A percentile compares a stretch with the other conserved stretches of the same genome.
phyloP scores from a whole-genome alignment of 495 filamentous ascomycete genomes.

The Penicillium chermesinum region DNA sequence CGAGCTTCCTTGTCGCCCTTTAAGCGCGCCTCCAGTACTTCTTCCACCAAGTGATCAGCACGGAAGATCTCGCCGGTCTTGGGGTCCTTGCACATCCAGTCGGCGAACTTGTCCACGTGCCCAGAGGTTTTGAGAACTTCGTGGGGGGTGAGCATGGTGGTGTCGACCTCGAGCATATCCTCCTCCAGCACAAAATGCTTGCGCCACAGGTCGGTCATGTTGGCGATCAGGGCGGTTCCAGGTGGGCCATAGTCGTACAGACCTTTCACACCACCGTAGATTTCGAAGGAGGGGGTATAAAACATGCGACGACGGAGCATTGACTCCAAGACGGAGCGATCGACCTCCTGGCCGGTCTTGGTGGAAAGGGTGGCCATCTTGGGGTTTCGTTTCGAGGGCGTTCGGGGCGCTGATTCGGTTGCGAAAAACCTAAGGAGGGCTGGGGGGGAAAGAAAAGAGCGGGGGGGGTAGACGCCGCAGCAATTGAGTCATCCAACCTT shows the following conservation, averaged over 20 bases:
- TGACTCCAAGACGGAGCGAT: constrained; percentile 71
- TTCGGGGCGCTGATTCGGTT: constrained; percentile 19
- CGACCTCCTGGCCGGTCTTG: constrained; percentile 82
- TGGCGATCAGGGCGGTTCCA: constrained; percentile 72
- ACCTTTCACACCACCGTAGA: constrained; percentile 82
- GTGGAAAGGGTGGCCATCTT: constrained; percentile 65
- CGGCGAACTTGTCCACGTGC: constrained; percentile 96
- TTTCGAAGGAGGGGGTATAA: constrained; percentile 92
- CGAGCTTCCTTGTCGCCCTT: constrained; percentile 77
- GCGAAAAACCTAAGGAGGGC: constrained; percentile 25
- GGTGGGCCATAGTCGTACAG: constrained; percentile 84
- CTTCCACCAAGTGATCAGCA: constrained; percentile 93
- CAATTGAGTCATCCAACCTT: constrained; percentile 46
- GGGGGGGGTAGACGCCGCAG: constrained; percentile 32
- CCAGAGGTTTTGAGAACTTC: constrained; percentile 93
- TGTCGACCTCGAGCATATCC: constrained; percentile 88
- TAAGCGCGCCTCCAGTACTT: constrained; percentile 77
- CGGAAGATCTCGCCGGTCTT: constrained; percentile 95
- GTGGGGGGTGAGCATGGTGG: constrained; percentile 77
- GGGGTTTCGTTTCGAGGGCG: constrained; percentile 27
- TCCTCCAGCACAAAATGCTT: constrained; percentile 89
- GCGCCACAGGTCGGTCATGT: constrained; percentile 86
- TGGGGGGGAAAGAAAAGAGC: constrained; percentile 37
- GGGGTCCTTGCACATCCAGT: constrained; percentile 99
- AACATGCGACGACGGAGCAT: constrained; percentile 84